Conservation (phyloP, 2,329 filamentous ascomycete species). For the Pseudophaeomoniella oleicola region DNA sequence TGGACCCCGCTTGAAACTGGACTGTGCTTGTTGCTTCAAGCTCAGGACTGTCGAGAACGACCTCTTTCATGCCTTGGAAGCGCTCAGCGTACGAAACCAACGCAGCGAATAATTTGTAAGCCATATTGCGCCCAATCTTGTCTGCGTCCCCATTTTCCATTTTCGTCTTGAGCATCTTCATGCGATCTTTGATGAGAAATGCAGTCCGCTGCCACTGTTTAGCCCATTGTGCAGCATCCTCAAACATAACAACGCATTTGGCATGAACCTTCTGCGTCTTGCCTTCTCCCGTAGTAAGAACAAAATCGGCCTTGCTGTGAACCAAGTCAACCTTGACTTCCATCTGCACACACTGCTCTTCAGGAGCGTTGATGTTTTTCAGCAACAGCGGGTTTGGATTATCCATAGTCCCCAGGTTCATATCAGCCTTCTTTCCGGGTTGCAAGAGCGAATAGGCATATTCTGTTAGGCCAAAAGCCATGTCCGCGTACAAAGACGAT, state of each 20-base stretch:
- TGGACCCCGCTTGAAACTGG: slow-evolving; percentile 14
- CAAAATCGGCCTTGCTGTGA: slow-evolving; percentile 12
- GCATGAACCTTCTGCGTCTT: slow-evolving; percentile 14
- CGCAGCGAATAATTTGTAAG: slow-evolving; percentile 21
- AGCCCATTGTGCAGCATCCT: slow-evolving; percentile 13
- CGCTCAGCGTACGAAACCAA: slow-evolving; percentile 19
- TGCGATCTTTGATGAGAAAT: slow-evolving; percentile 18
- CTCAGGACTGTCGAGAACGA: slow-evolving; percentile 20
- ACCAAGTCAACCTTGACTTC: slow-evolving; percentile 12
- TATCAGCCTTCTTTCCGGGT: slow-evolving; percentile 12
- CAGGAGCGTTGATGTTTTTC: slow-evolving; percentile 13
- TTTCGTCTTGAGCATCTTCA: slow-evolving; percentile 16
- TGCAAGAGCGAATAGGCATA: slow-evolving; percentile 26
- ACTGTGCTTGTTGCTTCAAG: slow-evolving; percentile 21
- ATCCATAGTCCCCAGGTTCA: slow-evolving; percentile 14
- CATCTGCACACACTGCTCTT: slow-evolving; percentile 10
- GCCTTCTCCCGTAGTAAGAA: slow-evolving; percentile 11
- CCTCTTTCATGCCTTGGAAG: slow-evolving; percentile 22
- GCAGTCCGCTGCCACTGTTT: slow-evolving; percentile 15
- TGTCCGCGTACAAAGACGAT: slow-evolving; percentile 48
- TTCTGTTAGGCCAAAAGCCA: slow-evolving; percentile 50
- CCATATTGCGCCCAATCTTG: slow-evolving; percentile 17
- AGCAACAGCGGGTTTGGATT: slow-evolving; percentile 12
- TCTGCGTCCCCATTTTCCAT: slow-evolving; percentile 15
- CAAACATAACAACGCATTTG: slow-evolving; percentile 16